A percentile compares a stretch with the other conserved stretches of the same genome.
Evolutionary conservation across 2,329 filamentous ascomycete genomes (phyloP).

Genomic region (Apiospora hydei): DNA sequence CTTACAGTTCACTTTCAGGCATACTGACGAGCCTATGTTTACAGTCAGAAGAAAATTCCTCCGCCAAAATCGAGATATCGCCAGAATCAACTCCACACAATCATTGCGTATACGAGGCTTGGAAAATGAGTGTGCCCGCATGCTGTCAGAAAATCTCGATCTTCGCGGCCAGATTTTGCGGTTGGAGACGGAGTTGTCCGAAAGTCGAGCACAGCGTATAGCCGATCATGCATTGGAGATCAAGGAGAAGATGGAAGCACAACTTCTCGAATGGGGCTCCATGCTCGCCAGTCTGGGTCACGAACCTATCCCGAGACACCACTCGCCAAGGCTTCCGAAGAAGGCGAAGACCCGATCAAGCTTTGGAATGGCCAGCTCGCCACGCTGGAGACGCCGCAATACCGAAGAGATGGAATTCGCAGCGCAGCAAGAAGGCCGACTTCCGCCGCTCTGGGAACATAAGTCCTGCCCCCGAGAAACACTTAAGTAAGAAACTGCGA

Average conservation of each 20-base stretch:
- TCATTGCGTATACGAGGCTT: conserved; percentile 78
- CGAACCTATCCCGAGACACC: conserved; percentile 61
- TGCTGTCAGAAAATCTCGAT: conserved; percentile 81
- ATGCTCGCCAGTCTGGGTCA: conserved; percentile 71
- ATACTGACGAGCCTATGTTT: conserved; percentile 6
- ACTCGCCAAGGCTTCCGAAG: conserved; percentile 50
- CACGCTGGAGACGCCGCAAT: conserved; percentile 63
- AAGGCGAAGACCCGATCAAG: conserved; percentile 51
- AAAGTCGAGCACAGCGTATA: conserved; percentile 64
- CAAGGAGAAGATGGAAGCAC: conserved; percentile 73
- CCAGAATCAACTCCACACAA: conserved; percentile 78
- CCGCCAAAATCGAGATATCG: conserved; percentile 85
- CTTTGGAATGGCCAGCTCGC: conserved; percentile 54
- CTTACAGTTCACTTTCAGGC: not conserved
- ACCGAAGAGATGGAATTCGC: conserved; percentile 60
- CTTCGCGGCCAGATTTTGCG: conserved; percentile 74
- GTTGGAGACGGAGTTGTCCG: conserved; percentile 71
- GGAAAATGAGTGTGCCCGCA: conserved; percentile 76
- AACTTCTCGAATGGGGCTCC: conserved; percentile 73
- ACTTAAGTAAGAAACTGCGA: conserved; percentile 59
- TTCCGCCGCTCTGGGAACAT: conserved; percentile 74
- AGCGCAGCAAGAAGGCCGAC: conserved; percentile 59
- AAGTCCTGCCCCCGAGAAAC: conserved; percentile 73
- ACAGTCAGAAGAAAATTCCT: conserved; percentile 80
- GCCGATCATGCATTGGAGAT: conserved; percentile 73